Evolutionary conservation across 192 early-diverging fungal genomes (phyloP).

Genomic region (Backusella tuberculispora): DNA sequence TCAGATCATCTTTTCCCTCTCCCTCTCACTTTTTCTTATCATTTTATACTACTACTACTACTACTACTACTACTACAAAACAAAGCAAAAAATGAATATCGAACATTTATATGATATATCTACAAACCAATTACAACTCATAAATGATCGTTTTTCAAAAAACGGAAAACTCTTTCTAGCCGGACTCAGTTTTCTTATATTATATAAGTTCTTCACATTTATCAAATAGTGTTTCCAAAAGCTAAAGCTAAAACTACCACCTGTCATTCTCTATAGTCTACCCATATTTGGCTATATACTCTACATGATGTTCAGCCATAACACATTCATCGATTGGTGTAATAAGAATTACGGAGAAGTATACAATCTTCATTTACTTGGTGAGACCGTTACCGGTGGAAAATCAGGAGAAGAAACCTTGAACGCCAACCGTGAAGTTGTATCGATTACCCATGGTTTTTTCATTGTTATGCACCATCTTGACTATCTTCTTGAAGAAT

Average conservation of each 20-base stretch:
- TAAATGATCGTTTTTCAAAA: too few species aligned
- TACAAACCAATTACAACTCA: too few species aligned
- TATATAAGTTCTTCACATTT: not conserved
- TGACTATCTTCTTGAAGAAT: too few species aligned
- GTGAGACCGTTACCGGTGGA: slow-evolving; percentile 25
- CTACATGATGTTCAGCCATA: slow-evolving; percentile 5
- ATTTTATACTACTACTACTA: too few species aligned
- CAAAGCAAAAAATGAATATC: too few species aligned
- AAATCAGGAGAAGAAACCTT: slow-evolving; percentile 23
- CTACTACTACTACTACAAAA: too few species aligned
- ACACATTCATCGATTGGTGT: slow-evolving; percentile 33
- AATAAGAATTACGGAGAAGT: slow-evolving; percentile 31
- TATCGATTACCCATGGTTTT: slow-evolving; percentile 29
- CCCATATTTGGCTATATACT: slow-evolving; percentile 30
- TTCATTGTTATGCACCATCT: too few species aligned
- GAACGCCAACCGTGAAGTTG: slow-evolving; percentile 11
- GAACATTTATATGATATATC: too few species aligned
- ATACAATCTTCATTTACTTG: slow-evolving; percentile 22
- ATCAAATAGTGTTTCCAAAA: slow-evolving; percentile 6
- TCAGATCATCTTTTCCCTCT: too few species aligned
- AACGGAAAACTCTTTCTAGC: too few species aligned
- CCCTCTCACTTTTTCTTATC: too few species aligned
- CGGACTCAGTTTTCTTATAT: not conserved
- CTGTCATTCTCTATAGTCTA: slow-evolving; percentile 15
- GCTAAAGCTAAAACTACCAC: slow-evolving; percentile 14